Conservation (phyloP, 2,329 filamentous ascomycete species). For the Epichloe baconii region DNA sequence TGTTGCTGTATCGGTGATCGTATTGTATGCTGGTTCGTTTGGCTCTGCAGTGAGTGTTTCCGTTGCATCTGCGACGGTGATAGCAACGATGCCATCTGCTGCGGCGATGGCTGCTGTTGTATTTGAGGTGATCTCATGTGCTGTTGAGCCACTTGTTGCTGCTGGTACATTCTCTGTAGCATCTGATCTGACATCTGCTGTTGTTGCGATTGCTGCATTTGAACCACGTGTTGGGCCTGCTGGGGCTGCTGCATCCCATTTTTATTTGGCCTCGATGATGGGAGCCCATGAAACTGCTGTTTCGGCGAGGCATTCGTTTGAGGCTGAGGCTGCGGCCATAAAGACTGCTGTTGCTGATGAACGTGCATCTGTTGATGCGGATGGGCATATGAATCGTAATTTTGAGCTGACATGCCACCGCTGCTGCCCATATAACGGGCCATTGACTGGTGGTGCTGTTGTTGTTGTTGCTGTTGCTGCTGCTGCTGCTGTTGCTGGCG, state of each 20-base stretch:
- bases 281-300: constrained; percentile 4
- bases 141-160: constrained; percentile 9
- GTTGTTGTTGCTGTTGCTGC: constrained; percentile 7
- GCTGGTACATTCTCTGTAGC: constrained; percentile 7
- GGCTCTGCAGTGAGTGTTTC: constrained; percentile 7
- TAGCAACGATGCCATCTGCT: constrained; percentile 4
- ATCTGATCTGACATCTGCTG: constrained; percentile 5
- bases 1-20: constrained; percentile 12
- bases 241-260: constrained; percentile 4
- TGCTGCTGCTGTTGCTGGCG: constrained; percentile 6
- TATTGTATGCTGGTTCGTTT: constrained; percentile 5
- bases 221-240: constrained; percentile 3
- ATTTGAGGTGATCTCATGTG: constrained; percentile 7
- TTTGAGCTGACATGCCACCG: background rate
- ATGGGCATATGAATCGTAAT: constrained; percentile 12
- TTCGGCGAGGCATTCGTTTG: constrained; percentile 6
- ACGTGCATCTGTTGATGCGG: constrained; percentile 8
- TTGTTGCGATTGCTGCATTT: constrained; percentile 7
- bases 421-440: constrained; percentile 1
- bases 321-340: constrained; percentile 10
- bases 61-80: constrained; percentile 8
- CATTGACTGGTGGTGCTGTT: constrained; percentile 6
- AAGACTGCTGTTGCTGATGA: constrained; percentile 3
- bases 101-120: constrained; percentile 11
- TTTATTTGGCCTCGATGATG: constrained; percentile 3